Base-by-base conservation (phyloP, 805 yeast species). In the Cyberlindnera mississippiensis region DNA sequence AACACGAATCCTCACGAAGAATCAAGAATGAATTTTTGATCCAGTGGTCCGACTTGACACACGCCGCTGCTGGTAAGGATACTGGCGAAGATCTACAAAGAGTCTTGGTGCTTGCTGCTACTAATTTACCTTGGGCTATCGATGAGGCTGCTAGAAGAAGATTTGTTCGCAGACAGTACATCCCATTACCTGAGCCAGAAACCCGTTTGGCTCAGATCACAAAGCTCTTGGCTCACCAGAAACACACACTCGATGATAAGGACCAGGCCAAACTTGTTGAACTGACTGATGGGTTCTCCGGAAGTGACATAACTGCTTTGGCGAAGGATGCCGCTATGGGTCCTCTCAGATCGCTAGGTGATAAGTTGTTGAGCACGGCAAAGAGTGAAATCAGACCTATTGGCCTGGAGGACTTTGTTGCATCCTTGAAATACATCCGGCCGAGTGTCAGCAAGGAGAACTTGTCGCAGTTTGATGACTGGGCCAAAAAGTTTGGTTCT, bases 241-340 rank as follows among this genome's bases (percentile, higher is more conserved):
- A 59, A 26, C 82, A 85, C 46, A 78, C 82, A 48, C 62, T 93
- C 15, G 62, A 78, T 6, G 85, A 77, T 1, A 70, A 61, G 6
- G 96, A 91, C 45, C 72, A 77, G 45, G 74, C 71, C 6, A 68
- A 68, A 31, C 70, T 91, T 17, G 77, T 86, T 27, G 69, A 68
- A 10, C 53, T 85, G 50, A 87, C 96, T 0, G 80, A 81, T n/a
- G 93, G 88, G 1, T 88, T 82, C 61, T 86, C 96, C 12, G 98
- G 98, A 1, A 82, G 95, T 50, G 99, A 91, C 63, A 78, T 91
- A 36, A 93, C 98, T 0, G 95, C 97, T 1, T 67, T 91, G 48
- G 96, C 98, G 2, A 93, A 93, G 63, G 99, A 91, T 58, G 95
- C 97, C 3, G 99, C 98, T 1, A 91, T 91, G 97, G 96, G 96